These are phyloP conservation scores for Kingdonia uniflora DNA, from an alignment of 164 flowering plant species.

Conservation along the genomic window DNA sequence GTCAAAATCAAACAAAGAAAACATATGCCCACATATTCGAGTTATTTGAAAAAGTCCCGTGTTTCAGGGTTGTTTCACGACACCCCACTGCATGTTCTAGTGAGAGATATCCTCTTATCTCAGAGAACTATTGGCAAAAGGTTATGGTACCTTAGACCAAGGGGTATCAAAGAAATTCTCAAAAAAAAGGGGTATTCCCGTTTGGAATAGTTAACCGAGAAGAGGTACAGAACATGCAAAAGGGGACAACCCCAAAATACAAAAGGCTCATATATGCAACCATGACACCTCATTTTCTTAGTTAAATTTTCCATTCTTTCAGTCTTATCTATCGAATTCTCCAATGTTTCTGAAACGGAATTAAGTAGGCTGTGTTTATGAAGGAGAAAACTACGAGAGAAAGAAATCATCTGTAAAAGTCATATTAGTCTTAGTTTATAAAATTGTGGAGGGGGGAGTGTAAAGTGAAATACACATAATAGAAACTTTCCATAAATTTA, in stretches of 20 bases:
- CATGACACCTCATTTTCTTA: conserved; percentile 30
- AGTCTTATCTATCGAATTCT: not conserved
- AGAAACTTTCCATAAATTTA: too few species aligned
- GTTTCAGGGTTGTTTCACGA: not conserved
- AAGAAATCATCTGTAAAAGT: conserved; percentile 4
- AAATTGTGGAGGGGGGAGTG: conserved; percentile 12
- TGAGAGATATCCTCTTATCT: not conserved
- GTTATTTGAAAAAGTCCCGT: not conserved
- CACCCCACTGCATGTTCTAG: not conserved
- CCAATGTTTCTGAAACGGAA: not conserved
- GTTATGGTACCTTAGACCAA: not conserved
- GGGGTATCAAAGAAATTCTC: too few species aligned
- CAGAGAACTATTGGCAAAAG: not conserved
- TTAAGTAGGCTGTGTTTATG: conserved; percentile 3
- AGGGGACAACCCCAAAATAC: too few species aligned
- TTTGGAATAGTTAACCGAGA: too few species aligned
- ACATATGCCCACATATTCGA: not conserved
- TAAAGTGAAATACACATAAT: conserved; percentile 19
- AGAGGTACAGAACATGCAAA: too few species aligned
- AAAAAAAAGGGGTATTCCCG: too few species aligned
- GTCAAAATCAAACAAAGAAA: not conserved
- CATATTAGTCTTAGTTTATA: conserved; percentile 1
- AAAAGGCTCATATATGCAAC: too few species aligned
- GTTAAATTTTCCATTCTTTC: conserved; percentile 16
- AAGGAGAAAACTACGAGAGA: conserved; percentile 9